These are phyloP conservation scores for Entophlyctis luteolus DNA, from an alignment of 192 early-diverging fungal species.

Conservation along the genomic window DNA sequence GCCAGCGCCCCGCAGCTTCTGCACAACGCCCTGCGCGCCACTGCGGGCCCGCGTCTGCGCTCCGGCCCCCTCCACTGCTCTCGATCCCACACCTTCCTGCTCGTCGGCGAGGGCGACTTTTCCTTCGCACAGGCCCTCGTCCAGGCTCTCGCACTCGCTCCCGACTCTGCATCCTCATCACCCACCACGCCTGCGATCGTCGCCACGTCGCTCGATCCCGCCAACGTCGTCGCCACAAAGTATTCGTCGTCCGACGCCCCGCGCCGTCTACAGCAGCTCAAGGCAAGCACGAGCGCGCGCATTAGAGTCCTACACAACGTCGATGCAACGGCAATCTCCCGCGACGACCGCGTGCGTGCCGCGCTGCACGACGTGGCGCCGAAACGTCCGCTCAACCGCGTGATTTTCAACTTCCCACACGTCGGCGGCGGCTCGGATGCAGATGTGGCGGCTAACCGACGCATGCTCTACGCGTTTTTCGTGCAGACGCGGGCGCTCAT, in stretches of 20 bases:
- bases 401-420: slow-evolving; percentile 46
- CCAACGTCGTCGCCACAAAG: slow-evolving; percentile 1
- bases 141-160: slow-evolving; percentile 13
- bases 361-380: neutral
- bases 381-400: slow-evolving; percentile 14
- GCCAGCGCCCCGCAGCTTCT: too few relatives aligned
- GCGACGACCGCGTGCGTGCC: neutral
- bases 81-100: slow-evolving; percentile 31
- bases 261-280: neutral
- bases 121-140: slow-evolving; percentile 35
- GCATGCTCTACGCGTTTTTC: slow-evolving; percentile 35
- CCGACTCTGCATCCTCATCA: neutral
- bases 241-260: neutral
- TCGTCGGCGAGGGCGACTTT: slow-evolving; percentile 50
- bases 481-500: slow-evolving; percentile 9
- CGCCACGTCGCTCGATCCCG: slow-evolving; percentile 20
- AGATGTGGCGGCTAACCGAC: slow-evolving; percentile 30
- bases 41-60: slow-evolving; percentile 21
- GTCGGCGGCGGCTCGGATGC: slow-evolving; percentile 30
- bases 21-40: slow-evolving; percentile 18
- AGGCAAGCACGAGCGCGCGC: neutral
- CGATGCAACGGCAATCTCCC: slow-evolving; percentile 25
- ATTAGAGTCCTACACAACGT: slow-evolving; percentile 26
- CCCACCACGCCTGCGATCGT: neutral
- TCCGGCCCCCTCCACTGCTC: slow-evolving; percentile 13